Evolutionary conservation across 23 red algal genomes (phyloP).

Genomic region (Chondrus crispus): DNA sequence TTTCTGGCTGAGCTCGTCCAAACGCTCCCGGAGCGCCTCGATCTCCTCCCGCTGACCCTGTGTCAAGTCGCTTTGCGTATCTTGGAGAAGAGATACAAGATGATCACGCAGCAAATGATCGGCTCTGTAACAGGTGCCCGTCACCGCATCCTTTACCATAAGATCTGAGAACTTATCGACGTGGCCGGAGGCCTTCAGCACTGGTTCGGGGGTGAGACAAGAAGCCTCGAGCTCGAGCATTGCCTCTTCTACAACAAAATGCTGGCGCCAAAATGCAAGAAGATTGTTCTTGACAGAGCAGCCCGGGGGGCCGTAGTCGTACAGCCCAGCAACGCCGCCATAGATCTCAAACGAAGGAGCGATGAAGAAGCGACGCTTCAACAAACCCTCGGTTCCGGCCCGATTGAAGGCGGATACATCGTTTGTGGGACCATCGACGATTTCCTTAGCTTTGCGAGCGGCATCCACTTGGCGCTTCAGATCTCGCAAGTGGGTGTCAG

Average conservation of each 20-base stretch:
- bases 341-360: constrained; percentile 98
- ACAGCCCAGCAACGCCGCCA: constrained; percentile 93
- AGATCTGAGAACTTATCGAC: constrained; percentile 94
- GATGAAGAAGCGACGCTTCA: constrained; percentile 90
- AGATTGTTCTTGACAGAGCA: constrained; percentile 93
- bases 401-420: neutral
- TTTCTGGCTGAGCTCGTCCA: constrained; percentile 80
- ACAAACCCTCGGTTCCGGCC: constrained; percentile 55
- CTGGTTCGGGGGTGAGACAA: constrained; percentile 83
- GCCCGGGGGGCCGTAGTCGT: constrained; percentile 97
- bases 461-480: constrained; percentile 31
- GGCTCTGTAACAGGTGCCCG: constrained; percentile 73
- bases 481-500: constrained; percentile 20
- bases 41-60: constrained; percentile 25
- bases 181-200: constrained; percentile 90
- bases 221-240: constrained; percentile 96
- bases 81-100: constrained; percentile 29
- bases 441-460: neutral
- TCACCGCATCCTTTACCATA: constrained; percentile 81
- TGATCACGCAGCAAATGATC: constrained; percentile 92
- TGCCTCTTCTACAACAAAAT: constrained; percentile 93
- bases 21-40: constrained; percentile 2
- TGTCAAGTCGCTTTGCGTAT: neutral
- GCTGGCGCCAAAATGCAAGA: constrained; percentile 79
- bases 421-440: neutral